Evolutionary conservation across 495 filamentous ascomycete genomes (phyloP), one percentile per base, ranked within the genome.

Genomic region (Aspergillus sparsus): DNA sequence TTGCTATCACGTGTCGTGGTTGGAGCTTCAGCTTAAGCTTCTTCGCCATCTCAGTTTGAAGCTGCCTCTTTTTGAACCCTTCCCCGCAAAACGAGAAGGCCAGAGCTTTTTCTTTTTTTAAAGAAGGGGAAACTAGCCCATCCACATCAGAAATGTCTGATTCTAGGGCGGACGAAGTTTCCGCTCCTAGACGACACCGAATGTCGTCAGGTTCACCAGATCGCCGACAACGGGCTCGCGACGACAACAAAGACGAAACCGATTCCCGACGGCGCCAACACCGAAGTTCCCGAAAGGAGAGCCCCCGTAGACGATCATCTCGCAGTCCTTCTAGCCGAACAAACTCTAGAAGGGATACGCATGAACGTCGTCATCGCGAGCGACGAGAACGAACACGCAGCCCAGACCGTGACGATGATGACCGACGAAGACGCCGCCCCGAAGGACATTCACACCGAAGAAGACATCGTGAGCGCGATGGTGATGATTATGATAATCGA

Each of bases 211-310:
- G 47, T 12, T 68, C 69, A 5, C 59, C 65, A 18, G 61, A 62
- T 33, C 70, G 64, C 42, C 69, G 66, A 55, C 68, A 60, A 41
- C 68, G 66, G 60, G 61, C 60, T 53, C 57, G 60, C 7, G 56
- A 66, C 32, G 64, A 68, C 50, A 63, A 71, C 45, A 16, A 60
- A 37, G 44, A 68, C 50, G 60, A 64, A 34, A 57, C 51, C 45
- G 67, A 70, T 64, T 74, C 71, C 4, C 68, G 71, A 58, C 66
- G 66, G 49, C 69, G 67, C 31, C 68, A 73, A 18, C 66, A 66
- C 39, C 72, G 68, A 54, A 71, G 57, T 66, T 73, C 71, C 36
- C 73, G 64, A 49, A 68, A 65, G 55, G 66, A 71, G 18, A 68
- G 62, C 27, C 53, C 69, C 18, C 63, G 66, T 5, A 66, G 68